Conservation (phyloP, 192 early-diverging fungal species). For the Mortierella hygrophila region DNA sequence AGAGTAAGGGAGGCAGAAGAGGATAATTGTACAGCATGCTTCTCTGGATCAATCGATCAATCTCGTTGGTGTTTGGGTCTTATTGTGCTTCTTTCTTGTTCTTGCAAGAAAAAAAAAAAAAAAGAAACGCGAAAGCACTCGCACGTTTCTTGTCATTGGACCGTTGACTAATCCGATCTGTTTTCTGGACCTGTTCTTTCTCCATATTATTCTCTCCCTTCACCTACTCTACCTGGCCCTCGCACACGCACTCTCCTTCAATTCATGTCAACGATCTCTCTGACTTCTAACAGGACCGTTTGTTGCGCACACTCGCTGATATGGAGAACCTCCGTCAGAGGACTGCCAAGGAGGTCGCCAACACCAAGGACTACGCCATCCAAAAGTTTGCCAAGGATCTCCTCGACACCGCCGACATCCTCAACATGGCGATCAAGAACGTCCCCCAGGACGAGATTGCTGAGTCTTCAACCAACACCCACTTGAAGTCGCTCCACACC, state of each 20-base stretch:
- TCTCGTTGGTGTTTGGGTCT: not conserved
- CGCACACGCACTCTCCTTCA: not conserved
- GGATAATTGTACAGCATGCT: not conserved
- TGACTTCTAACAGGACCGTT: slow-evolving; percentile 76
- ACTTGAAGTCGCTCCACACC: slow-evolving; percentile 83
- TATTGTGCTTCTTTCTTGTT: not conserved
- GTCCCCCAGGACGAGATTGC: slow-evolving; percentile 76
- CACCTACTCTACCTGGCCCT: too few species aligned
- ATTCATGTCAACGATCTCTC: not conserved
- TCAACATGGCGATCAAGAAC: slow-evolving; percentile 89
- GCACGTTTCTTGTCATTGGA: not conserved
- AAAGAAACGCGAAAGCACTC: not conserved
- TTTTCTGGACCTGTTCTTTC: not conserved
- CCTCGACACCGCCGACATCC: slow-evolving; percentile 90
- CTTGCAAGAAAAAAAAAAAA: not conserved
- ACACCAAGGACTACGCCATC: slow-evolving; percentile 89
- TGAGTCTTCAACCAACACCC: slow-evolving; percentile 56
- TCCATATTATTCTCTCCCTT: not conserved
- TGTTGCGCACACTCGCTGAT: slow-evolving; percentile 94
- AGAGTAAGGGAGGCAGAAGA: not conserved
- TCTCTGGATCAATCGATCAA: not conserved
- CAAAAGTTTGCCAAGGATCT: slow-evolving; percentile 99
- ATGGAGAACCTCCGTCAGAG: slow-evolving; percentile 95
- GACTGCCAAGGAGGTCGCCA: slow-evolving; percentile 86
- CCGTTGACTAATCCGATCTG: not conserved